Base-by-base conservation (phyloP, 805 yeast species). In the Maudiozyma turicensis region DNA sequence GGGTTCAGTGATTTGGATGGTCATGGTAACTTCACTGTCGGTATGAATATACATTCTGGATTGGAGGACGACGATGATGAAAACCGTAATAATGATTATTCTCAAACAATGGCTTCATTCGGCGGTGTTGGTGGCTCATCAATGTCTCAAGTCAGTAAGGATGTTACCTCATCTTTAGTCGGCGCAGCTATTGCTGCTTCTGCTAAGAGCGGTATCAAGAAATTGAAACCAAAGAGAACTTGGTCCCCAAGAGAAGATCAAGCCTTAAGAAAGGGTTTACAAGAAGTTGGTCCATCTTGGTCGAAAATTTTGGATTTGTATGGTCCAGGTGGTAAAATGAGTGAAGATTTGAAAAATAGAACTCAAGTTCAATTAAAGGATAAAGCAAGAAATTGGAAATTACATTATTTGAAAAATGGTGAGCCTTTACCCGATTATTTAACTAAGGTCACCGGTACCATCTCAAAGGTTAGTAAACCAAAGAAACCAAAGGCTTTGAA, bases 381-480 rank as follows among this genome's bases (percentile, higher is more conserved):
- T 64, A 93, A 93, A 64, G 98, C 98, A 0, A 76, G 99, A 55
- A 93, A 93, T 63, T 85, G 96, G 88, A 93, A 93, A 64, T 77
- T 90, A 78, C 82, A 82, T 55, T 88, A 84, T 63, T 69, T 89
- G 50, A 86, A 88, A 59, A 76, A 81, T 46, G 86, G 85, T 1
- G 66, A 81, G 37, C 84, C 85, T 8, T 78, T 91, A 3, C 99
- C 99, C 0, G 81, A 76, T 2, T 90, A 87, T 59, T 69, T 93
- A 51, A 72, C 72, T 48, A 81, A 84, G 53, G 98, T 91, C 20
- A 91, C 98, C 1, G 98, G 98, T 43, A 95, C 83, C 54, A 60
- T 81, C 43, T 87, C 81, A 43, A 69, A 82, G 54, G 76, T 74
- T 37, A 77, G 73, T 45, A 72, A 67, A 58, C 65, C 68, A 52